These are phyloP conservation scores for Trifolium dubium DNA, from an alignment of 306 rosid genomes.

Conservation along the genomic window DNA sequence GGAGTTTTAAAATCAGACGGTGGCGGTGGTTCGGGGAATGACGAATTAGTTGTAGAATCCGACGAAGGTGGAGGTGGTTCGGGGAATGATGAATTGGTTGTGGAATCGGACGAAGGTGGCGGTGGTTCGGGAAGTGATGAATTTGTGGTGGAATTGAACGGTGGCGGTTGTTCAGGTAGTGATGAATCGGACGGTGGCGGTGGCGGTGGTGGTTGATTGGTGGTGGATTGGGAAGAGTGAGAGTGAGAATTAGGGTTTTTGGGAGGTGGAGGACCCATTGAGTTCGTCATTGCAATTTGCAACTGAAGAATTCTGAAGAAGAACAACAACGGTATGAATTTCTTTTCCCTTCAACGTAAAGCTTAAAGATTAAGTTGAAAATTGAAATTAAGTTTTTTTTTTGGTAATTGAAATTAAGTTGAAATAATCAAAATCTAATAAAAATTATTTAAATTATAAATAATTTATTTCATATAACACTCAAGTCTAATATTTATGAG, in stretches of 20 bases:
- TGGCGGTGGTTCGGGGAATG: conserved; percentile 4
- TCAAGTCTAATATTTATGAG: too few species aligned
- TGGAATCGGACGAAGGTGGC: neutral
- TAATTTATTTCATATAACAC: too few species aligned
- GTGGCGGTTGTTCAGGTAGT: conserved; percentile 28
- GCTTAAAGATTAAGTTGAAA: too few species aligned
- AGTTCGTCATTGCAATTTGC: conserved; percentile 52
- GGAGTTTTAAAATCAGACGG: conserved; percentile 27
- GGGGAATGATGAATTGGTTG: conserved; percentile 20
- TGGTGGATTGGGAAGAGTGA: conserved; percentile 50
- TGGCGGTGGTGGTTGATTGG: neutral
- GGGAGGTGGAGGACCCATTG: conserved; percentile 73
- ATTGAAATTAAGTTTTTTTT: too few species aligned
- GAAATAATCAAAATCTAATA: too few species aligned
- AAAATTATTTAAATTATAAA: too few species aligned
- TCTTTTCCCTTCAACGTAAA: neutral
- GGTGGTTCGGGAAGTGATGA: conserved; percentile 26
- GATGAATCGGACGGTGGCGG: conserved; percentile 2
- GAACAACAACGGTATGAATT: neutral
- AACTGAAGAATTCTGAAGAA: neutral
- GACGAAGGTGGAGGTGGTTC: conserved; percentile 19
- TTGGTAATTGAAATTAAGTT: too few species aligned
- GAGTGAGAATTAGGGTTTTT: conserved; percentile 48
- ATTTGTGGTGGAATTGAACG: neutral
- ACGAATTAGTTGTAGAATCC: neutral